Base-by-base conservation (phyloP, 495 filamentous ascomycete species). In the Penicillium canescens region DNA sequence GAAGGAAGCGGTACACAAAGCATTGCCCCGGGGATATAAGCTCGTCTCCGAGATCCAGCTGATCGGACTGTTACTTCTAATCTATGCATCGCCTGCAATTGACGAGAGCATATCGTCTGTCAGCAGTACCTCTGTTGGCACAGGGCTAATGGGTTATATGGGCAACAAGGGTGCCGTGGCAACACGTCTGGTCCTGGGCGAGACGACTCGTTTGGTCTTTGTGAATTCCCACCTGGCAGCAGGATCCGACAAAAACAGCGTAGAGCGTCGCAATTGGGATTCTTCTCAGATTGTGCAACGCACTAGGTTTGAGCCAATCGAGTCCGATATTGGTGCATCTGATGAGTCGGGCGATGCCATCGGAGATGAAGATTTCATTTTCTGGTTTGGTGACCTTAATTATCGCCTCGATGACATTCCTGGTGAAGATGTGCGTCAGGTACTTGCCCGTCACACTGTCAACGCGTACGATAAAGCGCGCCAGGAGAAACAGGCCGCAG, bases 351-450 rank as follows among this genome's bases (percentile, higher is more conserved):
- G 72, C 10, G 90, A 96, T 55, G 74, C 71, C n/a, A 86, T 99
- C 54, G 92, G 91, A 2, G 86, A 91, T 42, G 91, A 93, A 55
- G 94, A 98, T 65, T 92, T 96, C 70, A 81, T 86, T 1, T 96
- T 98, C 60, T 97, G 92, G 90, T 91, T 96, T 66, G 95, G 95
- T 18, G 95, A 99, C 69, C 78, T 99, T 8, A 99, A 99, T 69
- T 99, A 96, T 62, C 81, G 95, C 33, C 77, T 99, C 1, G 91
- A 96, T 40, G 87, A 86, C 42, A 83, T 98, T 5, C 88, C 94
- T 0, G 91, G 90, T 0, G 90, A 90, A 42, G 95, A 97, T 69
- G 93, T 99, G 31, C 82, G 95, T 20, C 82, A 86, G 45, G 80
- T 97, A 6, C 79, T 99, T 24, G 86, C 85, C 70, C 78, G 95